phyloP scores from a whole-genome alignment of 148 eudicot species.

The Dianthus caryophyllus region DNA sequence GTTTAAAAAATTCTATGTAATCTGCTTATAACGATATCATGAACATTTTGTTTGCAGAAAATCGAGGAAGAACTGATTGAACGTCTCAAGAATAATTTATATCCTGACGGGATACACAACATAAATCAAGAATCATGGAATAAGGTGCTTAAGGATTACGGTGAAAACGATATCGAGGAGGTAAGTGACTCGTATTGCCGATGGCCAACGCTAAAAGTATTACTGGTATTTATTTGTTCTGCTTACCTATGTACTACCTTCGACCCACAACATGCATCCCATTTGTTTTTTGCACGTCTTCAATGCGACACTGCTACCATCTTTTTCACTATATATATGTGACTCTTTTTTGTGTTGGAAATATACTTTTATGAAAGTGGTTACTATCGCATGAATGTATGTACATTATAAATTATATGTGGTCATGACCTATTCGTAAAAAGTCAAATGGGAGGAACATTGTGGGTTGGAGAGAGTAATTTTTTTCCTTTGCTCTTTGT shows the following conservation, averaged over 20 bases:
- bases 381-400: too few species aligned
- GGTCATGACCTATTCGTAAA: too few species aligned
- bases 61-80: conserved; percentile 82
- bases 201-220: not conserved
- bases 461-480: too few species aligned
- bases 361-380: too few species aligned
- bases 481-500: too few species aligned
- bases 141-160: conserved; percentile 28
- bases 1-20: not conserved
- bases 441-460: too few species aligned
- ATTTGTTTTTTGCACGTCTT: too few species aligned
- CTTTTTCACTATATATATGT: not conserved
- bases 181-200: conserved; percentile 15
- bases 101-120: conserved; percentile 60
- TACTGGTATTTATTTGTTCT: not conserved
- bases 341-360: too few species aligned
- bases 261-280: too few species aligned
- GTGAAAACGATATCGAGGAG: conserved; percentile 42
- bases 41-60: conserved; percentile 42
- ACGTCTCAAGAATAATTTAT: conserved; percentile 64
- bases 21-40: conserved; percentile 2
- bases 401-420: too few species aligned
- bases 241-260: too few species aligned
- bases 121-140: conserved; percentile 35
- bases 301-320: too few species aligned